Conservation (phyloP, 768 basidiomycete genomes). For the Russula sp. region DNA sequence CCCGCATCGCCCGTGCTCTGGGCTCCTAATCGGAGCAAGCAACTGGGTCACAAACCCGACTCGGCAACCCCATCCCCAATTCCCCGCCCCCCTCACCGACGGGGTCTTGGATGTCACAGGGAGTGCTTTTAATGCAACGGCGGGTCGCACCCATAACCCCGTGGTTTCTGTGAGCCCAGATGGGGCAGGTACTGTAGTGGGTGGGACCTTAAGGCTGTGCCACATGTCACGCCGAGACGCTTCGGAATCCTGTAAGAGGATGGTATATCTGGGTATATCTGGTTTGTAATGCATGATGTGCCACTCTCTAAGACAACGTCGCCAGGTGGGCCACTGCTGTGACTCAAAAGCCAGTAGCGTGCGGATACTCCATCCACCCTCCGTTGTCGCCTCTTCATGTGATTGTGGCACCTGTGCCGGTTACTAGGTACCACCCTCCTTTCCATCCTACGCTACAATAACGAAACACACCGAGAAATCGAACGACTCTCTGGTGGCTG, state of each 20-base stretch:
- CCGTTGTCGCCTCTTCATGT: neutral
- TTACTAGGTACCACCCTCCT: neutral
- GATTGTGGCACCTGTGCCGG: neutral
- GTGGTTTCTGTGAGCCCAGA: neutral
- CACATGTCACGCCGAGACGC: conserved; percentile 1
- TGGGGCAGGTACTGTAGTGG: neutral
- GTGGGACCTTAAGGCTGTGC: conserved; percentile 14
- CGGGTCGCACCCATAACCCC: neutral
- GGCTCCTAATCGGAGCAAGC: conserved; percentile 7
- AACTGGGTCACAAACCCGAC: neutral
- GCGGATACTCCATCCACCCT: neutral
- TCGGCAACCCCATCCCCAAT: neutral
- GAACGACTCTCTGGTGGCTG: neutral
- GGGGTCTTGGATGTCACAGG: neutral
- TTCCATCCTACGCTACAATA: neutral
- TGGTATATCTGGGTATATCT: neutral
- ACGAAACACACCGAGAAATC: neutral
- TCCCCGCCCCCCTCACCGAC: neutral
- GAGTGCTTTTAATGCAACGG: neutral
- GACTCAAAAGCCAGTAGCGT: neutral
- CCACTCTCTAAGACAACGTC: neutral
- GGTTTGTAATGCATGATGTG: neutral
- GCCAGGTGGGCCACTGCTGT: neutral
- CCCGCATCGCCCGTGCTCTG: neutral
- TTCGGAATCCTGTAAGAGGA: neutral